Evolutionary conservation across 208 protist species (phyloP).

Genomic region (Leishmania lainsoni): DNA sequence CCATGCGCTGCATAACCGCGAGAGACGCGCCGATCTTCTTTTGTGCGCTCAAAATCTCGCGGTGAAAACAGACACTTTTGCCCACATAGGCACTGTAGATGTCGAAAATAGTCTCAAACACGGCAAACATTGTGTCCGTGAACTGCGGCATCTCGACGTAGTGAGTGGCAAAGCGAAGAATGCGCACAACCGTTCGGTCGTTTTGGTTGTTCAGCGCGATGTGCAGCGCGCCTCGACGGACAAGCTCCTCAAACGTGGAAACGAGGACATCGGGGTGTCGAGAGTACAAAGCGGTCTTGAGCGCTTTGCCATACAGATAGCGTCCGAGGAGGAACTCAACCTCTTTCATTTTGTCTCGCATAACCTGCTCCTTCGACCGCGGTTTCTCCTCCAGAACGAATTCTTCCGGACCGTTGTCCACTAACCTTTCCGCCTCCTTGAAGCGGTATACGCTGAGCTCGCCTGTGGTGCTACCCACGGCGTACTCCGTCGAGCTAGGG

Average conservation of each 20-base stretch:
- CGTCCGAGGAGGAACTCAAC: conserved; percentile 68
- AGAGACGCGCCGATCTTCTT: conserved; percentile 64
- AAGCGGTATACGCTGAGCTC: conserved; percentile 73
- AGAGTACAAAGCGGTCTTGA: conserved; percentile 80
- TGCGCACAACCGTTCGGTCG: conserved; percentile 73
- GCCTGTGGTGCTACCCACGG: conserved; percentile 64
- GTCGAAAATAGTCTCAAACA: conserved; percentile 80
- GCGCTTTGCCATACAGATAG: conserved; percentile 79
- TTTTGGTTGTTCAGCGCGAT: conserved; percentile 85
- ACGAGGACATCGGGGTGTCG: conserved; percentile 73
- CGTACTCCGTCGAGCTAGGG: conserved; percentile 67
- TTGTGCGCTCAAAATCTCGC: conserved; percentile 72
- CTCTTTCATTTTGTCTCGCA: conserved; percentile 53
- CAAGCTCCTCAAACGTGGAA: conserved; percentile 86
- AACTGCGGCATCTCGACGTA: conserved; percentile 81
- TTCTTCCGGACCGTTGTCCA: conserved; percentile 20
- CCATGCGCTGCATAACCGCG: conserved; percentile 62
- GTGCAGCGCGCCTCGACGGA: conserved; percentile 77
- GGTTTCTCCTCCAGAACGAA: conserved; percentile 24
- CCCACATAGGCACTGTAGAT: conserved; percentile 72
- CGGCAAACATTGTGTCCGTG: conserved; percentile 70
- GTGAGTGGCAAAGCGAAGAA: conserved; percentile 77
- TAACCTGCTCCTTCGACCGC: conserved; percentile 38
- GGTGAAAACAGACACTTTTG: conserved; percentile 75
- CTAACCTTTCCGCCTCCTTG: conserved; percentile 33